Evolutionary conservation across 495 filamentous ascomycete species (phyloP), one percentile per base, ranked within the genome.

Genomic region (Aspergillus sclerotiicarbonarius): DNA sequence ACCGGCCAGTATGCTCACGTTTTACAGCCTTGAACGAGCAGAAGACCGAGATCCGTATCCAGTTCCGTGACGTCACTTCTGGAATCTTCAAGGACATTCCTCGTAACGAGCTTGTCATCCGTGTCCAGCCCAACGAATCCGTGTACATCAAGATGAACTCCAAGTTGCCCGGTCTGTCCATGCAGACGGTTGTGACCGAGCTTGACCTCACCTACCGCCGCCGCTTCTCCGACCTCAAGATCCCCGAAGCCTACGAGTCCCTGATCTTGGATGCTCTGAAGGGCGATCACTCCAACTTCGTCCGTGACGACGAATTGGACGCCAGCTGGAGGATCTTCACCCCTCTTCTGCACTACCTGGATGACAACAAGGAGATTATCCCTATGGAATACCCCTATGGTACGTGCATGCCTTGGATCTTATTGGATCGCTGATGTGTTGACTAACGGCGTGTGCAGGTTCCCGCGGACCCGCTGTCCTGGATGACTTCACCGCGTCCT

Each of bases 121-220:
- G 95, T 59, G 95, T 99, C 58, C 95, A 99, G 77, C 95, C 95
- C 62, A 99, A 99, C 77, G 95, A 99, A 80, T 93, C 89, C 66
- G 91, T 99, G 61, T 99, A 99, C 81, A 96, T 97, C 76, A 99
- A 99, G 87, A 99, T 98, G 95, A 99, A 99, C 87, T 97, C 92
- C 9, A 99, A 99, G 81, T 80, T 98, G 51, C 95, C 95, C 20
- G 95, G 95, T 67, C 80, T 99, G 67, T 97, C 91, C 77, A 99
- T 97, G 94, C 95, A 99, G 82, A 99, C 95, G 15, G 95, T 97
- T 19, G 92, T 97, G 61, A 99, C 95, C 46, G 95, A 99, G 80
- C 87, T 99, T 56, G 95, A 99, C 71, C 83, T 99, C 64, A 99
- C 95, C 54, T 99, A 99, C 80, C 86, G 95, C 70, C 87, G 95